Percentiles rank a stretch among this genome's conserved stretches.
Conservation (phyloP, 2,329 filamentous ascomycete genomes). For the Cladophialophora carrionii region DNA sequence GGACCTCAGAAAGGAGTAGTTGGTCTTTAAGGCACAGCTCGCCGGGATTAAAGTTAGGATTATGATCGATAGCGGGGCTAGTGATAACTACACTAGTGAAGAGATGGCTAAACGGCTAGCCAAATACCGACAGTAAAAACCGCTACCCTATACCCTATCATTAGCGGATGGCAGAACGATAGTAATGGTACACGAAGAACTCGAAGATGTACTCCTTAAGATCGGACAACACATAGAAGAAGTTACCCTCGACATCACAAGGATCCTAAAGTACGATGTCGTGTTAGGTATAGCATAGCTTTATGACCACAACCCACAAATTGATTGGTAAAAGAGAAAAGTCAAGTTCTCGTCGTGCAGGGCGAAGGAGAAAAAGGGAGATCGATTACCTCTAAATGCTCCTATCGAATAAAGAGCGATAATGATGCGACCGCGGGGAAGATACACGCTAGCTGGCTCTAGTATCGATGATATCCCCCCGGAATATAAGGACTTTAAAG, state of each 20-base stretch:
- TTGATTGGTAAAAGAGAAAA: not conserved
- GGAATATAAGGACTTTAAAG: not conserved
- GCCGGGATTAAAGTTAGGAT: too few relatives aligned
- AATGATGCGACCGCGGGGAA: not conserved
- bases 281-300: not conserved
- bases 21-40: too few relatives aligned
- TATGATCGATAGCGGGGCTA: too few relatives aligned
- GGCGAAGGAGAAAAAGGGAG: not conserved
- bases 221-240: not conserved
- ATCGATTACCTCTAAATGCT: not conserved
- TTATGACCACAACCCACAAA: not conserved
- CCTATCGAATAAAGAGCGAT: not conserved
- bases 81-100: too few relatives aligned
- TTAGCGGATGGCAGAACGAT: not conserved
- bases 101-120: too few relatives aligned
- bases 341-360: not conserved
- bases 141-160: too few relatives aligned
- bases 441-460: not conserved
- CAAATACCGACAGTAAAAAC: too few relatives aligned
- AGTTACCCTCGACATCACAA: not conserved
- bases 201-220: not conserved
- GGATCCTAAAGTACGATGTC: not conserved
- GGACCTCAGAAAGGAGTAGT: too few relatives aligned
- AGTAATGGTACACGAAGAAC: not conserved
- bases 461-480: not conserved